Evolutionary conservation across 116 monocot species (phyloP), one percentile per base, ranked within the genome.

Genomic region (Dioscorea cayenensis): DNA sequence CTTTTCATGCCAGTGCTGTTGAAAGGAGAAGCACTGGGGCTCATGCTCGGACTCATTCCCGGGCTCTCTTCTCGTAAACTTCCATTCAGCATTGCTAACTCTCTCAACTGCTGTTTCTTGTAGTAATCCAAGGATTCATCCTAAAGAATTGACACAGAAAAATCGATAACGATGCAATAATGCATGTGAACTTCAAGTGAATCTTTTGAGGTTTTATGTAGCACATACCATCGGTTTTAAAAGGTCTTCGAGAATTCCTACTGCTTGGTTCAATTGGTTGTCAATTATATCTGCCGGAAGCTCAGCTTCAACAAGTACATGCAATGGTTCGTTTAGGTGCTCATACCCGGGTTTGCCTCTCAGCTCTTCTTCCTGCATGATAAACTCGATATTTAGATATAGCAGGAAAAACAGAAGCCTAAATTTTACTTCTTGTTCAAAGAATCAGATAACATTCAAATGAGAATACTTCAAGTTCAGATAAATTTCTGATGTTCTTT

Each of bases 291-390:
- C 92, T 28, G 79, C 84, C 19, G 95, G 89, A 78, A 89, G 83
- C 74, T 95, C 95, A 9, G 95, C 95, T 76, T 95, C 95, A n/a
- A 95, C 92, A 58, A 95, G 89, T 62, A 95, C 89, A 79, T 95
- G 95, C 58, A 95, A 80, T 67, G 81, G 87, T 64, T 92, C 92
- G 65, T 92, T 95, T 27, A 95, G 78, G 78, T 95, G 95, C 49
- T 95, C 95, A 74, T 92, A 89, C 37, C 95, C 95, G 67, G 92
- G 87, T 64, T 85, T 95, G 69, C 89, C 95, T 80, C 95, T 86
- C 48, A 95, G 76, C 65, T 89, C 89, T 49, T 92, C 95, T 85
- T 95, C 95, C 95, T 95, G 35, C 1, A 74, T 28, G 60, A 73
- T n/a, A 61, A 4, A 16, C 55, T n/a, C 16, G 3, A 55, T 14